phyloP scores from a whole-genome alignment of 208 protist species.

The Ichthyophonus hoferi region DNA sequence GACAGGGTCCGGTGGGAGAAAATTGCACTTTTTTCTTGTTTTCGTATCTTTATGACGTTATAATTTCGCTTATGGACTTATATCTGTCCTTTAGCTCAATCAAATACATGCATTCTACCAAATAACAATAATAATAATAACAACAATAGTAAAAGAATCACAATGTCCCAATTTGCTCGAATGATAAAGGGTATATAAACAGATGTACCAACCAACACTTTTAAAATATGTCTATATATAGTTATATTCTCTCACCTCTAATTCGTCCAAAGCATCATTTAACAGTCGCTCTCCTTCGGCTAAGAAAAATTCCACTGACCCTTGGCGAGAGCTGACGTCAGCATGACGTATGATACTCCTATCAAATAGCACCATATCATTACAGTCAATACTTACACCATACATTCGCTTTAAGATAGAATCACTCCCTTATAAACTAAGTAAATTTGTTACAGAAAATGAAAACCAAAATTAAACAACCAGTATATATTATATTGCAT shows the following conservation, averaged over 20 bases:
- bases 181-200: not conserved
- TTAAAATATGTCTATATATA: not conserved
- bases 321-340: constrained; percentile 37
- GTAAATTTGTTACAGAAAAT: too few species aligned
- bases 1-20: too few species aligned
- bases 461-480: too few species aligned
- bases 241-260: constrained; percentile 19
- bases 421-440: too few species aligned
- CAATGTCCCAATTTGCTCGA: not conserved
- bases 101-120: not conserved
- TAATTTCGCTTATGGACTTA: too few species aligned
- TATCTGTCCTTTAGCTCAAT: too few species aligned
- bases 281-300: constrained; percentile 54
- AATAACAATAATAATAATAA: not conserved
- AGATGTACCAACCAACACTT: not conserved
- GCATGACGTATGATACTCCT: constrained; percentile 75
- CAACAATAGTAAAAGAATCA: not conserved
- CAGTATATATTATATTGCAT: too few species aligned
- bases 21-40: too few species aligned
- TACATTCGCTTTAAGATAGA: too few species aligned
- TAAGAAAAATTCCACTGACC: constrained; percentile 25
- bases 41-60: too few species aligned
- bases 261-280: constrained; percentile 51
- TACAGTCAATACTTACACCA: too few species aligned
- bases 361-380: constrained; percentile 83